phyloP scores from a whole-genome alignment of 805 yeast species.

The Monosporozyma solicola region DNA sequence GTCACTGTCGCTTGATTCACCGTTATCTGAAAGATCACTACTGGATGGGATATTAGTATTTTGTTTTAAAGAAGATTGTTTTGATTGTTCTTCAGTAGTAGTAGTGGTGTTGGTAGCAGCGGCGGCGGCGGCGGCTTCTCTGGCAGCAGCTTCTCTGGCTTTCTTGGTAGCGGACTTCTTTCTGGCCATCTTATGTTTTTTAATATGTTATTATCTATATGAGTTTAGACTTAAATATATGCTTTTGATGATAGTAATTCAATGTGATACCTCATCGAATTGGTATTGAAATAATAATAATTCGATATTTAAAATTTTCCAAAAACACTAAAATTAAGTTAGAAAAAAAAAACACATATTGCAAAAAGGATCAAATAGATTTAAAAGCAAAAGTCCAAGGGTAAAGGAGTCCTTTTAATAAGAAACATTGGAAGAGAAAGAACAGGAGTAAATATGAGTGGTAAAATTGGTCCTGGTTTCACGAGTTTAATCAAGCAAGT shows the following conservation, averaged over 20 bases:
- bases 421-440: neutral
- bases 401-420: neutral
- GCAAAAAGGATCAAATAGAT: too few species aligned
- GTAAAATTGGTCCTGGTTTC: neutral
- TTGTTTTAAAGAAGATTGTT: conserved; percentile 4
- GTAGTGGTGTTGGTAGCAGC: conserved; percentile 5
- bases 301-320: neutral
- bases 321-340: neutral
- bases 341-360: neutral
- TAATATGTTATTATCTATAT: neutral
- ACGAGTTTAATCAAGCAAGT: neutral
- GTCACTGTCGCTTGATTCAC: conserved; percentile 25
- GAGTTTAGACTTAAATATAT: too few species aligned
- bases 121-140: conserved; percentile 5
- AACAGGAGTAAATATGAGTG: neutral
- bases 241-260: too few species aligned
- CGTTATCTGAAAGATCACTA: conserved; percentile 6
- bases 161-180: conserved; percentile 77
- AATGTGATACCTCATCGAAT: neutral
- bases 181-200: conserved; percentile 51
- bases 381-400: too few species aligned
- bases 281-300: neutral
- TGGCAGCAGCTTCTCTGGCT: conserved; percentile 42
- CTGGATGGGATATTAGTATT: conserved; percentile 3
- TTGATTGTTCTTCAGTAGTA: neutral